A percentile compares a stretch with the other conserved stretches of the same genome.
phyloP scores from a whole-genome alignment of 2,329 filamentous ascomycete species.

The Fulvia fulva region DNA sequence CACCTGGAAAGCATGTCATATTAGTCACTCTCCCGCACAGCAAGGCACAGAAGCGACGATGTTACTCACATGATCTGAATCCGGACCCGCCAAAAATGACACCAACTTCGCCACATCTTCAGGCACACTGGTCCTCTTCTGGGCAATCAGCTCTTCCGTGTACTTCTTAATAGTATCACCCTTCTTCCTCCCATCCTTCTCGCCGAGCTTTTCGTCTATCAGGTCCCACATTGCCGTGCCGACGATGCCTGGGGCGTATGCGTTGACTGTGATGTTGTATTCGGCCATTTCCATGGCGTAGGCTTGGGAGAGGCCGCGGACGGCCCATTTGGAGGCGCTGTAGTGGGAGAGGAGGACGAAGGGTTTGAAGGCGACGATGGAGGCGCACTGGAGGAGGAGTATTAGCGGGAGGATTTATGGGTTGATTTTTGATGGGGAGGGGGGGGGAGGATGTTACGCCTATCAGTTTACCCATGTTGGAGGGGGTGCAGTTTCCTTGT shows the following conservation, averaged over 20 bases:
- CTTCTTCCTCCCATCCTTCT: conserved; percentile 47
- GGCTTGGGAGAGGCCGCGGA: conserved; percentile 61
- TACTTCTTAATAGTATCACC: conserved; percentile 51
- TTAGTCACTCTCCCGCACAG: too few species aligned
- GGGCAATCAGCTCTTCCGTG: conserved; percentile 50
- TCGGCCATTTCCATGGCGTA: conserved; percentile 63
- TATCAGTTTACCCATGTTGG: conserved; percentile 45
- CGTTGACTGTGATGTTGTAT: conserved; percentile 63
- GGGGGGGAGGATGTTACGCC: conserved; percentile 26
- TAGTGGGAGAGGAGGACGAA: conserved; percentile 60
- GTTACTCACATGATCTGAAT: conserved; percentile 55
- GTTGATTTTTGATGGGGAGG: background rate
- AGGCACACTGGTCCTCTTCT: conserved; percentile 56
- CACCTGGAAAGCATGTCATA: too few species aligned
- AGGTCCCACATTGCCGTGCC: conserved; percentile 65
- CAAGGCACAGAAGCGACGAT: too few species aligned
- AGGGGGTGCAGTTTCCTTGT: conserved; percentile 48
- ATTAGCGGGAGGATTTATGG: too few species aligned
- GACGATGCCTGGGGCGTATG: conserved; percentile 65
- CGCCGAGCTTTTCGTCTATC: conserved; percentile 59
- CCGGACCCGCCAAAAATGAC: conserved; percentile 56
- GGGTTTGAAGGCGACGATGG: conserved; percentile 58
- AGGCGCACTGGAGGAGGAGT: conserved; percentile 21
- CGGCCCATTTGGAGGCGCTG: conserved; percentile 62
- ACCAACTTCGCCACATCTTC: conserved; percentile 62